Percentiles rank a stretch among this genome's conserved stretches.
Conservation (phyloP, 805 yeast species). For the Metschnikowia henanensis region DNA sequence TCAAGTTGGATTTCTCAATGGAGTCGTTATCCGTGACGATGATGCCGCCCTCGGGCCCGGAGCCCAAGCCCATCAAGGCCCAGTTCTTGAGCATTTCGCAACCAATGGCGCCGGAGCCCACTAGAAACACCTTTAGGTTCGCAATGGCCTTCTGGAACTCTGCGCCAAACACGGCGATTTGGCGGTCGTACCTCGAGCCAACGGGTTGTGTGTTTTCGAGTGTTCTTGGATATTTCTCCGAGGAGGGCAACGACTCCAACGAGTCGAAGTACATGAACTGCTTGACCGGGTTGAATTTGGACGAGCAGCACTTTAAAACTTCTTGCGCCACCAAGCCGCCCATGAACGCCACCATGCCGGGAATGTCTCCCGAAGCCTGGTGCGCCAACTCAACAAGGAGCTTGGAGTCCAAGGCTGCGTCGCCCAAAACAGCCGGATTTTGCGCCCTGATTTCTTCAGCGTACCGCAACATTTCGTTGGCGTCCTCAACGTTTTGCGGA, state of each 20-base stretch:
- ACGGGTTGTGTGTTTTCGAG: constrained; percentile 73
- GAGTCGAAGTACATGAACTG: constrained; percentile 95
- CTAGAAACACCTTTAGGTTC: constrained; percentile 82
- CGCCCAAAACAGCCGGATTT: constrained; percentile 57
- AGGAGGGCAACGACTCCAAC: constrained; percentile 80
- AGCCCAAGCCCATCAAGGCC: constrained; percentile 95
- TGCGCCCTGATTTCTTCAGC: constrained; percentile 60
- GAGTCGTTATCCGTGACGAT: constrained; percentile 90
- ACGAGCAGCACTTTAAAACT: constrained; percentile 91
- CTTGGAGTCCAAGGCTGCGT: constrained; percentile 55
- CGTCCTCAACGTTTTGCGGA: constrained; percentile 75
- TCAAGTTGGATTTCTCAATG: constrained; percentile 92
- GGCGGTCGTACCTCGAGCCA: constrained; percentile 88
- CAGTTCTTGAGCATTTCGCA: constrained; percentile 98
- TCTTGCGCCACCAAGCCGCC: constrained; percentile 98
- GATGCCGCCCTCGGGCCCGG: constrained; percentile 87
- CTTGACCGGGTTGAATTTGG: constrained; percentile 90
- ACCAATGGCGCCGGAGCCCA: constrained; percentile 98
- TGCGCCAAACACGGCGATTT: constrained; percentile 90
- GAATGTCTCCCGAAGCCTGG: constrained; percentile 90
- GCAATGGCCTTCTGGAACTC: constrained; percentile 71
- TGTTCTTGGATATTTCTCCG: constrained; percentile 56
- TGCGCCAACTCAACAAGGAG: constrained; percentile 71
- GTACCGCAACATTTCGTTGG: constrained; percentile 59
- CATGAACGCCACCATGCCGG: constrained; percentile 83